These are phyloP conservation scores for Geosmithia putterillii DNA, from an alignment of 2,329 filamentous ascomycete species.

Conservation along the genomic window DNA sequence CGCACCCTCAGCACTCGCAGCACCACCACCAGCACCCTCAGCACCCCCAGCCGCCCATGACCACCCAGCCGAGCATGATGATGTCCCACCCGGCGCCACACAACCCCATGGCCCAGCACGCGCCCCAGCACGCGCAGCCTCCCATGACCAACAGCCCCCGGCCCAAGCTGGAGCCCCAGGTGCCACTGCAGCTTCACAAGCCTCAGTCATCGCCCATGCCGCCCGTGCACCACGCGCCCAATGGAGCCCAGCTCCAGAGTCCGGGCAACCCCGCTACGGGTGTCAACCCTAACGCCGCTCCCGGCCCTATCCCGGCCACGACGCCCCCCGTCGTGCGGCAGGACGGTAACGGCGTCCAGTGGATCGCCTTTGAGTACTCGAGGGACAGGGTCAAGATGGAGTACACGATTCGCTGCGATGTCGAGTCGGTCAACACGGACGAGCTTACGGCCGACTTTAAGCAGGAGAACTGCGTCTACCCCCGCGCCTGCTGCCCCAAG, in stretches of 20 bases:
- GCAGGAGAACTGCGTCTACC: slow-evolving; percentile 96
- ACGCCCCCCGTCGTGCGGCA: slow-evolving; percentile 89
- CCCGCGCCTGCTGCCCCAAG: slow-evolving; percentile 85
- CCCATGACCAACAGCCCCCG: slow-evolving; percentile 50
- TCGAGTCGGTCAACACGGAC: slow-evolving; percentile 90
- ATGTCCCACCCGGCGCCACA: slow-evolving; percentile 48
- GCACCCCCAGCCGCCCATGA: slow-evolving; percentile 41
- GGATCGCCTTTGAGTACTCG: slow-evolving; percentile 98
- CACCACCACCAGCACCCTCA: slow-evolving; percentile 32
- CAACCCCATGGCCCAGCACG: slow-evolving; percentile 46
- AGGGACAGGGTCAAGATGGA: slow-evolving; percentile 98
- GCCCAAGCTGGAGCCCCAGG: slow-evolving; percentile 50
- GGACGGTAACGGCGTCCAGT: slow-evolving; percentile 93
- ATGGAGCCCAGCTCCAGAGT: slow-evolving; percentile 24
- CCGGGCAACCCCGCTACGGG: slow-evolving; percentile 28
- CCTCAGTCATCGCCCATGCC: slow-evolving; percentile 29
- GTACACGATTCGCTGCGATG: slow-evolving; percentile 95
- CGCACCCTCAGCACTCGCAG: slow-evolving; percentile 4
- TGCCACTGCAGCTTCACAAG: slow-evolving; percentile 50
- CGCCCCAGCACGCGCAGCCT: slow-evolving; percentile 39
- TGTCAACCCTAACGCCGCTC: slow-evolving; percentile 80
- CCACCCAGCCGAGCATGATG: slow-evolving; percentile 53
- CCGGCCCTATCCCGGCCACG: slow-evolving; percentile 91
- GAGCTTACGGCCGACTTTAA: slow-evolving; percentile 81
- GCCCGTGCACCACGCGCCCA: slow-evolving; percentile 22